phyloP scores from a whole-genome alignment of 345 rosid species.

The Hibiscus syriacus region DNA sequence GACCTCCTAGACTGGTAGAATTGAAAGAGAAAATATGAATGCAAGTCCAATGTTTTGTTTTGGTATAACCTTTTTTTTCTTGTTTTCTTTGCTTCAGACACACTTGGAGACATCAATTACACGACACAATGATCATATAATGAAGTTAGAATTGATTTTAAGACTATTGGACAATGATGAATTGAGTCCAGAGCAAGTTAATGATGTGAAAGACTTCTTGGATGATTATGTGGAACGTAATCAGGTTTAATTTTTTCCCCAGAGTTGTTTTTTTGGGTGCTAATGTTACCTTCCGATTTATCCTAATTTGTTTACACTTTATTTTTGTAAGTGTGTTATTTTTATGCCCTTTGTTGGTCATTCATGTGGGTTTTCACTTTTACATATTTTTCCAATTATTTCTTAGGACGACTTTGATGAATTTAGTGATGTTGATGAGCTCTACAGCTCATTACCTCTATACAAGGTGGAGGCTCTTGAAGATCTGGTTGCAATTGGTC shows the following conservation, averaged over 20 bases:
- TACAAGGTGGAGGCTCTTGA: constrained; percentile 96
- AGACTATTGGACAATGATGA: constrained; percentile 98
- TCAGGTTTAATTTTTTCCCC: constrained; percentile 48
- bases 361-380: not conserved
- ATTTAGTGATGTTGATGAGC: constrained; percentile 83
- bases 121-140: constrained; percentile 92
- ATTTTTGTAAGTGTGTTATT: not conserved
- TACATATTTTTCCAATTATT: not conserved
- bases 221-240: constrained; percentile 98
- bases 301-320: not conserved
- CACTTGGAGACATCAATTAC: constrained; percentile 94
- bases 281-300: not conserved
- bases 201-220: constrained; percentile 90
- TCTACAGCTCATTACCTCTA: constrained; percentile 66
- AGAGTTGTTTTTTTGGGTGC: too few species aligned
- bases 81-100: constrained; percentile 36
- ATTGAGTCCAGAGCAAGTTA: constrained; percentile 96
- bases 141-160: constrained; percentile 86
- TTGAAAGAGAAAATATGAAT: constrained; percentile 9
- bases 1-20: constrained; percentile 95
- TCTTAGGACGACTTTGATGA: constrained; percentile 92
- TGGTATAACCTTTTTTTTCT: constrained; percentile 16
- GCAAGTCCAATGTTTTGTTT: constrained; percentile 8
- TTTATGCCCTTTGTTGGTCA: not conserved
- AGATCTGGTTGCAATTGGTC: constrained; percentile 72